A percentile compares a stretch with the other conserved stretches of the same genome.
Evolutionary conservation across 1,284 basidiomycete genomes (phyloP).

Genomic region (Ganoderma leucocontextum): DNA sequence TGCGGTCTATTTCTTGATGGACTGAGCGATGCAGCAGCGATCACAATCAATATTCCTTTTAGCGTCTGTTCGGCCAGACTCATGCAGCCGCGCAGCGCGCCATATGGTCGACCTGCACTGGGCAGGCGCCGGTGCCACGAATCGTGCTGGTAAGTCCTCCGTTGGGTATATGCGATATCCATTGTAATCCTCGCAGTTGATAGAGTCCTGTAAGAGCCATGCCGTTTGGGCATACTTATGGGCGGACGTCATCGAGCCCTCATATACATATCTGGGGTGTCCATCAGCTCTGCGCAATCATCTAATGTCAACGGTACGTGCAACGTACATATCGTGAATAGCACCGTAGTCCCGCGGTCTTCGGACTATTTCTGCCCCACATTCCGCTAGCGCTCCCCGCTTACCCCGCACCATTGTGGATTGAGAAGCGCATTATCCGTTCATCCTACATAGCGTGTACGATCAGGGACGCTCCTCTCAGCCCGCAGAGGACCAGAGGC

Average conservation of each 20-base stretch:
- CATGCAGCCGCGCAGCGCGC: not conserved
- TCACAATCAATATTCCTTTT: not conserved
- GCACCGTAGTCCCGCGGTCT: not conserved
- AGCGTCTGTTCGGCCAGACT: not conserved
- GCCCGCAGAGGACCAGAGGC: not conserved
- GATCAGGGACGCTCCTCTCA: conserved; percentile 1
- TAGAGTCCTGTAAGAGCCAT: not conserved
- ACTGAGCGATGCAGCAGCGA: not conserved
- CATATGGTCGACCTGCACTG: not conserved
- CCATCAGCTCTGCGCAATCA: not conserved
- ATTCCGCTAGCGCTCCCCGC: conserved; percentile 4
- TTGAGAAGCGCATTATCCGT: not conserved
- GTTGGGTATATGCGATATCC: not conserved
- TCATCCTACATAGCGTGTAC: no score
- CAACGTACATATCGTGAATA: not conserved
- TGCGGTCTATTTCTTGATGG: conserved; percentile 5
- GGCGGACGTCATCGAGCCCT: not conserved
- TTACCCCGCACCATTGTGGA: conserved; percentile 11
- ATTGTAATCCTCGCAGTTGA: not conserved
- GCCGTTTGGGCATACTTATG: not conserved
- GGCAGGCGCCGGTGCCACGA: not conserved
- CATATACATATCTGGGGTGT: not conserved
- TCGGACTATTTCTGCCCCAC: conserved; percentile 5
- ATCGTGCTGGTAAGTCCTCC: conserved; percentile 1
- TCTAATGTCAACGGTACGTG: not conserved